These are phyloP conservation scores for Coemansia sp. DNA, from an alignment of 192 early-diverging fungal species.

Conservation along the genomic window DNA sequence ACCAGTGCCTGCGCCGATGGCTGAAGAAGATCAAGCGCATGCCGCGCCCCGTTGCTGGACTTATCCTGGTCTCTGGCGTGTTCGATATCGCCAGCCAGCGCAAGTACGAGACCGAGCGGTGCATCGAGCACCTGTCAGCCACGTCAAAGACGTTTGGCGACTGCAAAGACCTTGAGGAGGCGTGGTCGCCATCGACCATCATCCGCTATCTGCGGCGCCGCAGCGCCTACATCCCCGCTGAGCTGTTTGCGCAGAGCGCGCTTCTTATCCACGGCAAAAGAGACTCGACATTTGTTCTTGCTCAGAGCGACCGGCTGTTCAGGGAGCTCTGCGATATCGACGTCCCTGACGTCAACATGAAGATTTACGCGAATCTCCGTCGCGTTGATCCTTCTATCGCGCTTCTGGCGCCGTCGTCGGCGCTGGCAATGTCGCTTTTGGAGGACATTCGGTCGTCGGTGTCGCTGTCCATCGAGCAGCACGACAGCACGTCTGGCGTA, in stretches of 20 bases:
- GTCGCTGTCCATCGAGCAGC: constrained; percentile 10
- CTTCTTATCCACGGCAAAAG: constrained; percentile 49
- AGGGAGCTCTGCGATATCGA: constrained; percentile 48
- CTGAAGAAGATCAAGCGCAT: constrained; percentile 28
- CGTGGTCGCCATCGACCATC: constrained; percentile 50
- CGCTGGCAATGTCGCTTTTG: constrained; percentile 50
- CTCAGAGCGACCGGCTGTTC: constrained; percentile 52
- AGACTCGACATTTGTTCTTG: constrained; percentile 54
- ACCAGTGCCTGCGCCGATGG: constrained; percentile 33
- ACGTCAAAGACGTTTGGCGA: constrained; percentile 38
- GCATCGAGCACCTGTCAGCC: constrained; percentile 49
- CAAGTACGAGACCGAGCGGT: constrained; percentile 47
- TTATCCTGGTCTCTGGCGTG: constrained; percentile 51
- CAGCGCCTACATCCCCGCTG: constrained; percentile 36
- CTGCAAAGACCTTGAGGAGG: constrained; percentile 31
- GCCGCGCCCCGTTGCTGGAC: constrained; percentile 44
- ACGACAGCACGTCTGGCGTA: neutral
- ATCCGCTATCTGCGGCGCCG: constrained; percentile 40
- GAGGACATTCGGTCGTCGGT: constrained; percentile 51
- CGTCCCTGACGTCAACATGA: constrained; percentile 53
- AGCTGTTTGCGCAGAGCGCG: constrained; percentile 41
- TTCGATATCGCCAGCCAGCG: constrained; percentile 49
- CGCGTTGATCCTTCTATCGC: constrained; percentile 54
- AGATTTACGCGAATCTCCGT: constrained; percentile 53
- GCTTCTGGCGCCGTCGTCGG: constrained; percentile 43